Percentiles rank a stretch among this genome's conserved stretches.
phyloP scores from a whole-genome alignment of 768 basidiomycete genomes.

The Postia placenta region DNA sequence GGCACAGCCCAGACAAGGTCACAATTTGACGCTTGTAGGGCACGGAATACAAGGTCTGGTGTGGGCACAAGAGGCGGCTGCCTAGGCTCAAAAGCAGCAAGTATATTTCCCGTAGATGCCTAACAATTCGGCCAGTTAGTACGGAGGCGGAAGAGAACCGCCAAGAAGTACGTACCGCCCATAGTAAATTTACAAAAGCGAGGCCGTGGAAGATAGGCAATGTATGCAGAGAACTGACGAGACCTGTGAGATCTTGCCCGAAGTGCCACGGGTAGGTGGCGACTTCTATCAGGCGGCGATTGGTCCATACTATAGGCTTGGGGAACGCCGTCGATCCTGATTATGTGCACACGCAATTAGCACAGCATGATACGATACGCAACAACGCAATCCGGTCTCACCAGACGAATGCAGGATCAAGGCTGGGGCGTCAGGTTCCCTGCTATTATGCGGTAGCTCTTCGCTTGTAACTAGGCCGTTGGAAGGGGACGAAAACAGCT shows the following conservation, averaged over 20 bases:
- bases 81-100: constrained; percentile 17
- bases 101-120: constrained; percentile 9
- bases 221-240: background rate
- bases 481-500: constrained; percentile 1
- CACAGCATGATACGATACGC: background rate
- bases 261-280: constrained; percentile 1
- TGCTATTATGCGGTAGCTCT: background rate
- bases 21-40: constrained; percentile 6
- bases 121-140: background rate
- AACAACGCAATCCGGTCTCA: background rate
- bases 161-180: background rate
- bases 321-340: constrained; percentile 16
- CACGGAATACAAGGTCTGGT: constrained; percentile 8
- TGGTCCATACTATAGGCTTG: constrained; percentile 13
- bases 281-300: constrained; percentile 15
- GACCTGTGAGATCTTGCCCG: constrained; percentile 5
- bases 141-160: background rate
- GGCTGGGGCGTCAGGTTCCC: constrained; percentile 4
- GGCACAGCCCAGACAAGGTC: constrained; percentile 12
- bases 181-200: background rate
- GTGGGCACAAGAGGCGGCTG: constrained; percentile 18
- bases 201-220: constrained; percentile 7
- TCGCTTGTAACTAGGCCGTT: constrained; percentile 7
- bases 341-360: background rate
- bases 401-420: constrained; percentile 17